Percentiles rank a stretch among this genome's conserved stretches.
phyloP scores from a whole-genome alignment of 202 grass and related monocot species.

The Bolboschoenoplectus hybrid region DNA sequence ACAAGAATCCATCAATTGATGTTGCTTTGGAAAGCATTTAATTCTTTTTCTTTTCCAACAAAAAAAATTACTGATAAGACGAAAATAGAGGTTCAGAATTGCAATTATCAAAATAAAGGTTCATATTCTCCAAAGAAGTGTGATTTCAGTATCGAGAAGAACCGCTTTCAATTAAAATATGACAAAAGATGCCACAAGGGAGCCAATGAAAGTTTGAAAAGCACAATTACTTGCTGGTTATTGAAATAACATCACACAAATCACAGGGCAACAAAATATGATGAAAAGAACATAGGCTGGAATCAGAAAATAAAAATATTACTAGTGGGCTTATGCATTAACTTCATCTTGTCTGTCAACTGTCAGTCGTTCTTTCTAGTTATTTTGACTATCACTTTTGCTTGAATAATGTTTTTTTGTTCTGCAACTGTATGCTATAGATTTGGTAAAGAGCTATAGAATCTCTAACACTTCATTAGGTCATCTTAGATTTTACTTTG shows the following conservation, averaged over 20 bases:
- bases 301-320: background rate
- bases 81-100: background rate
- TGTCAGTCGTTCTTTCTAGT: background rate
- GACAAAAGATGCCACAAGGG: background rate
- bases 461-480: background rate
- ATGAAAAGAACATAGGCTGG: background rate
- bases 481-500: background rate
- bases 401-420: background rate
- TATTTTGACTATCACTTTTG: background rate
- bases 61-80: background rate
- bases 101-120: background rate
- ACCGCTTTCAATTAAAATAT: background rate
- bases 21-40: background rate
- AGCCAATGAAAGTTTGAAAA: background rate
- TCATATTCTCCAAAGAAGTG: background rate
- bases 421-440: background rate
- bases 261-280: background rate
- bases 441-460: background rate
- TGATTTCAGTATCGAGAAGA: background rate
- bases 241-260: background rate
- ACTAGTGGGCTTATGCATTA: too few relatives aligned
- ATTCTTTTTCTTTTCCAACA: background rate
- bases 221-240: background rate
- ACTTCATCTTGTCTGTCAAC: background rate
- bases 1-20: background rate